Evolutionary conservation across 2,329 filamentous ascomycete species (phyloP), one percentile per base, ranked within the genome.

Genomic region (Penicillium fuscoglaucum): DNA sequence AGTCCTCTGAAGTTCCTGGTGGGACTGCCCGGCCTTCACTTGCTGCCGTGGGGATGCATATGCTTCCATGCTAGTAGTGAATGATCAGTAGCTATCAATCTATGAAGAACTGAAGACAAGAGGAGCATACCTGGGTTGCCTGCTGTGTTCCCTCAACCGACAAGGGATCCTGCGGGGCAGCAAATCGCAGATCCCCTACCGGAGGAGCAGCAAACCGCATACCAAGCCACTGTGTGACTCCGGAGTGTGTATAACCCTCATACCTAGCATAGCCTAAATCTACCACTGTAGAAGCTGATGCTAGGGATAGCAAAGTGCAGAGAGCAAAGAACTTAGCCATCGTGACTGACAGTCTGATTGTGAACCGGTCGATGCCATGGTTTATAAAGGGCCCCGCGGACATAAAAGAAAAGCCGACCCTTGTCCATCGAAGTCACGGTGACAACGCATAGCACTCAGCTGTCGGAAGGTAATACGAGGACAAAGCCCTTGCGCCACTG

Each of bases 151-250:
- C 77, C 2, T 73, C 59, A 19, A 78, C 74, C 1, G 70, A 64
- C 0, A 75, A 61, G 2, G 90, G 89, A 70, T 90, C 86, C 66
- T 82, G 77, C 0, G 90, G 89, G 13, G 86, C 84, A 53, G 81
- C 78, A 68, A 92, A 93, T 21, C 90, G 82, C 59, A 90, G 70
- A 6, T 83, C 66, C 1, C 86, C 87, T 2, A 89, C 57, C 0
- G 90, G 90, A 15, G 89, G 79, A 6, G 87, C 86, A 1, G 90
- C 90, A 76, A 86, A 95, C 44, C 89, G 84, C 62, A 95, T 84
- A 1, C 89, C 90, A 8, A 90, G 80, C 88, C 89, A 93, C 71
- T 88, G 82, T 2, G 83, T 85, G 48, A 91, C 76, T 1, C 86
- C 87, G 64, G 73, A 64, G 1, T 82, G 76, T 1, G 78, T 68